phyloP scores from a whole-genome alignment of 441 rosid species.

The Metrosideros polymorpha region DNA sequence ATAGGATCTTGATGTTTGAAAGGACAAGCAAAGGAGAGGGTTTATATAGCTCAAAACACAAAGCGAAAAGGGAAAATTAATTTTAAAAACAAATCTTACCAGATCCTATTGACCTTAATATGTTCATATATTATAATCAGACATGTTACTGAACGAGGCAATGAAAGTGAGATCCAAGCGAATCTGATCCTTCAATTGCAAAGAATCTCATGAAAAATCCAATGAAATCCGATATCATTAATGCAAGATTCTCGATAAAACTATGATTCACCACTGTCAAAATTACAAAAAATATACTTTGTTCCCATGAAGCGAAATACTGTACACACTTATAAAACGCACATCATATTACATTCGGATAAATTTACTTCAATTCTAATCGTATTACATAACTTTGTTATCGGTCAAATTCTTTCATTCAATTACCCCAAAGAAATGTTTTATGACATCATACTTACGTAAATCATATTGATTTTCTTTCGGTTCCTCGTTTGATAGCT shows the following conservation, averaged over 20 bases:
- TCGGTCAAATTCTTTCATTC: background rate
- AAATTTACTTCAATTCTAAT: background rate
- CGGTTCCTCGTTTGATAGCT: background rate
- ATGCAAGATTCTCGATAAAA: background rate
- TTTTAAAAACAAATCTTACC: background rate
- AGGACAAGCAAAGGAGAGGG: background rate
- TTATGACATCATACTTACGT: background rate
- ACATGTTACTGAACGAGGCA: too few species aligned
- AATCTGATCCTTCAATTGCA: background rate
- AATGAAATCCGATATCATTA: background rate
- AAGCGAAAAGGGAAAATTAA: background rate
- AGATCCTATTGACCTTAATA: background rate
- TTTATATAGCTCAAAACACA: background rate
- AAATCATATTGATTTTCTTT: background rate
- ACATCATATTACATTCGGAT: too few species aligned
- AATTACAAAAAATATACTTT: background rate
- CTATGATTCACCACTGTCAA: accelerated
- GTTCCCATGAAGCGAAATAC: background rate
- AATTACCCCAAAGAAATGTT: too few species aligned
- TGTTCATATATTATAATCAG: too few species aligned
- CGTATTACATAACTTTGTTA: background rate
- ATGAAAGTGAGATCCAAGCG: too few species aligned
- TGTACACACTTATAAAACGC: background rate
- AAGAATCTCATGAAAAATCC: background rate
- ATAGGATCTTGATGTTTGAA: background rate